Percentiles rank a stretch among this genome's conserved stretches.
These are phyloP conservation scores for Phytomonas francai DNA, from an alignment of 208 protist genomes.

Conservation along the genomic window DNA sequence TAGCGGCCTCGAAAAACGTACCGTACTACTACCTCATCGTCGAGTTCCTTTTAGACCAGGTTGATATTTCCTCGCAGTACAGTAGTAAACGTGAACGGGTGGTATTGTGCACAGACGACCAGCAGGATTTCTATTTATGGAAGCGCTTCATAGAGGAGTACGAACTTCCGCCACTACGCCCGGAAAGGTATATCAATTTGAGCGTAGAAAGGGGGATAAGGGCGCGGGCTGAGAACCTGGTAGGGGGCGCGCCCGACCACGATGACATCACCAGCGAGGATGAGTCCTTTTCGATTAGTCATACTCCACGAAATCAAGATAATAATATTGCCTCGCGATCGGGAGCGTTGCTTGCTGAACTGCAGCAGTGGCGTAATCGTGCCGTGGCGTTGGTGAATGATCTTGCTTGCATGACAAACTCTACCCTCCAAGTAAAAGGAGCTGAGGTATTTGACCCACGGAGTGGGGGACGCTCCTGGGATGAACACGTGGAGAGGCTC, in stretches of 20 bases:
- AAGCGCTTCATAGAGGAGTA: constrained; percentile 68
- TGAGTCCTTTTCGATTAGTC: no score
- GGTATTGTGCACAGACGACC: constrained; percentile 74
- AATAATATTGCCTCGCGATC: not conserved
- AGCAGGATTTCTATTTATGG: constrained; percentile 73
- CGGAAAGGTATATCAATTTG: constrained; percentile 12
- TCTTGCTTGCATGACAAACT: constrained; percentile 30
- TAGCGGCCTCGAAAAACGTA: constrained; percentile 4
- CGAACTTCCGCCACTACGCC: constrained; percentile 26
- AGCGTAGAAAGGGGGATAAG: constrained; percentile 10
- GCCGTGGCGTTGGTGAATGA: constrained; percentile 46
- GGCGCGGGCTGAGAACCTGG: not conserved
- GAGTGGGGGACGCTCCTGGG: constrained; percentile 27
- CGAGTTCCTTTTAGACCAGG: constrained; percentile 69
- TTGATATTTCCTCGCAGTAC: constrained; percentile 12
- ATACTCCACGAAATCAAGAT: constrained; percentile 12
- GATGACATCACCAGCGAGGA: constrained; percentile 61
- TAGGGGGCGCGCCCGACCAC: constrained; percentile 28
- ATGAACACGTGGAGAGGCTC: constrained; percentile 19
- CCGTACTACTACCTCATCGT: constrained; percentile 76
- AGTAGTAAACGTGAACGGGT: constrained; percentile 63
- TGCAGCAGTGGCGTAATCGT: constrained; percentile 46
- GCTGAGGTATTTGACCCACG: constrained; percentile 13
- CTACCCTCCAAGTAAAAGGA: constrained; percentile 25
- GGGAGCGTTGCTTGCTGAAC: not conserved